Evolutionary conservation across 768 basidiomycete genomes (phyloP).

Genomic region (Tylopilus felleus): DNA sequence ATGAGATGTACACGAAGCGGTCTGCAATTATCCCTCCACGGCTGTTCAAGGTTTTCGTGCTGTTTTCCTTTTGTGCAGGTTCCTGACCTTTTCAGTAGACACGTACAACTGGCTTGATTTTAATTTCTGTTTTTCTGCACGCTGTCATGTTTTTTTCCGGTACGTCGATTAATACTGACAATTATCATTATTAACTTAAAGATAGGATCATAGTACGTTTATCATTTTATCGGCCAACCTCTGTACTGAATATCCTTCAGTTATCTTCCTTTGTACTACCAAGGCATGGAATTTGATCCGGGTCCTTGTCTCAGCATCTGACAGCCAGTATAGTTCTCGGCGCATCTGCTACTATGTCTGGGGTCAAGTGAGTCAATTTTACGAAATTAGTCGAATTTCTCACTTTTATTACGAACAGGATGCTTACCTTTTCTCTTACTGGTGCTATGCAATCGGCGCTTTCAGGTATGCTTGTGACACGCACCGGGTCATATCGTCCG

Average conservation of each 20-base stretch:
- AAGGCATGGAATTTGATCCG: constrained; percentile 17
- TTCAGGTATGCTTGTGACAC: constrained; percentile 26
- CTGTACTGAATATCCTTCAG: constrained; percentile 14
- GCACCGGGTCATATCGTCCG: constrained; percentile 30
- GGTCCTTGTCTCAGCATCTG: not conserved
- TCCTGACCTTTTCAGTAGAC: constrained; percentile 25
- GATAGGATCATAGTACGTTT: constrained; percentile 28
- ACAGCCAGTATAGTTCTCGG: constrained; percentile 30
- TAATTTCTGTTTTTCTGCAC: constrained; percentile 36
- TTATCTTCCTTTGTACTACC: constrained; percentile 42
- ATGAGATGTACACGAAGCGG: constrained; percentile 34
- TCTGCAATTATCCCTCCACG: constrained; percentile 41
- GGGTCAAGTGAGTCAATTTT: constrained; percentile 25
- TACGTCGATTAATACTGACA: constrained; percentile 6
- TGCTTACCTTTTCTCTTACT: constrained; percentile 35
- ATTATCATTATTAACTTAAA: not conserved
- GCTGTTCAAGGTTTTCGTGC: constrained; percentile 31
- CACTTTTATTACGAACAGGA: constrained; percentile 20
- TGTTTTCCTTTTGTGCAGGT: not conserved
- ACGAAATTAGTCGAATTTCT: not conserved
- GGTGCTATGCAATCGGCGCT: constrained; percentile 17
- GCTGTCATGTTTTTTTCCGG: constrained; percentile 32
- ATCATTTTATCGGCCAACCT: not conserved
- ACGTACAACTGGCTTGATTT: constrained; percentile 34
- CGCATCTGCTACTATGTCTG: constrained; percentile 32